A percentile compares a stretch with the other conserved stretches of the same genome.
Conservation (phyloP, 371 early-diverging fungal genomes). For the Mortierella sp. region DNA sequence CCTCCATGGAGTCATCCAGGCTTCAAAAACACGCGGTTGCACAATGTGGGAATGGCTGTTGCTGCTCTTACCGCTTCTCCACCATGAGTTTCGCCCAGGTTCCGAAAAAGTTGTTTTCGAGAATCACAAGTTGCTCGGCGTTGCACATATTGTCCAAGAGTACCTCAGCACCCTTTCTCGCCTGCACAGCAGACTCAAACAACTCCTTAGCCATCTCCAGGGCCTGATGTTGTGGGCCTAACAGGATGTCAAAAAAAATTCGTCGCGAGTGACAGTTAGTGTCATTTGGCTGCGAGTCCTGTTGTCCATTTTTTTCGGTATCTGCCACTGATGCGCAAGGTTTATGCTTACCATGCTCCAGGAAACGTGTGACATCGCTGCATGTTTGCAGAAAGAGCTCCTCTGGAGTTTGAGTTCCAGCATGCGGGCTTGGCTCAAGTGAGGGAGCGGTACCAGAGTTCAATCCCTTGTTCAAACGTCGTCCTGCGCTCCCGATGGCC, state of each 20-base stretch:
- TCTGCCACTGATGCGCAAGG: no score
- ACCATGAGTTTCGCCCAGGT: slow-evolving; percentile 45
- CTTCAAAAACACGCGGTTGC: neutral
- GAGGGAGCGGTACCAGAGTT: neutral
- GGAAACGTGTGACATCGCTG: slow-evolving; percentile 26
- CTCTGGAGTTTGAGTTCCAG: slow-evolving; percentile 9
- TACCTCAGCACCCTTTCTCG: slow-evolving; percentile 21
- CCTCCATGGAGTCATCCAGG: neutral
- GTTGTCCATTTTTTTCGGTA: neutral
- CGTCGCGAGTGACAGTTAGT: neutral
- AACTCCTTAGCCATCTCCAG: slow-evolving; percentile 20
- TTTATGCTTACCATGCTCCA: slow-evolving; percentile 38
- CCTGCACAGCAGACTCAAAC: slow-evolving; percentile 20
- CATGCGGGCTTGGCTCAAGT: neutral
- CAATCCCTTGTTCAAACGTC: slow-evolving; percentile 1
- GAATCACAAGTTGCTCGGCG: slow-evolving; percentile 12
- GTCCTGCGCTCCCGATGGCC: slow-evolving; percentile 19
- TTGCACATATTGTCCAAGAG: slow-evolving; percentile 11
- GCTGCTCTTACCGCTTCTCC: slow-evolving; percentile 30
- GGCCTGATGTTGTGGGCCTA: slow-evolving; percentile 29
- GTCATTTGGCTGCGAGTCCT: neutral
- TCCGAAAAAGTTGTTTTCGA: slow-evolving; percentile 34
- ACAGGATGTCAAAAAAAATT: neutral
- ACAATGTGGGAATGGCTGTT: neutral
- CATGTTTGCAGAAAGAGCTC: slow-evolving; percentile 26